Evolutionary conservation across 2,329 filamentous ascomycete species (phyloP), one percentile per base, ranked within the genome.

Genomic region (Neospermospora avenae): DNA sequence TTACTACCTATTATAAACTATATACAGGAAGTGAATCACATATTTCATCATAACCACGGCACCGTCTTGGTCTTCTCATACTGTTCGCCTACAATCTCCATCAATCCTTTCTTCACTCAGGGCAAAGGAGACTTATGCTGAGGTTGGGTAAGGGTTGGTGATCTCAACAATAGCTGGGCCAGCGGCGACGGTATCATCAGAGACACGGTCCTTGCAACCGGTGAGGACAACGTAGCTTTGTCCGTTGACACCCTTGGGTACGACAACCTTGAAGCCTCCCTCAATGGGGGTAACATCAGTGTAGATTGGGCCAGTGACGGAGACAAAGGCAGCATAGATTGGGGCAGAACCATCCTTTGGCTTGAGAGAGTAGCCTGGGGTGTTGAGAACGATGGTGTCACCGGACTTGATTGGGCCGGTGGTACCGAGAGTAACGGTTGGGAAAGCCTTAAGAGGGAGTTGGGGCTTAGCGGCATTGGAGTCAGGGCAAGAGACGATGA

Each of bases 371-470:
- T 69, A 71, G 39, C 59, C 65, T 41, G 63, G 67, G 41, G 67
- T 70, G 63, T 72, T 64, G 7, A 71, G 57, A 18, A 63, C 67
- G 37, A 72, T 64, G 13, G 59, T 64, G 37, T 62, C 62, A 25
- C 61, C 65, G 31, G 60, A 60, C 57, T 65, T 62, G 57, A 66
- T 69, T n/a, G 55, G 49, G 4, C 52, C 51, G 1, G 44, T 57
- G 4, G 70, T 66, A 7, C 65, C 66, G 16, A 73, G 63, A 18
- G 69, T 64, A 3, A 87, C 73, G 13, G 71, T 63, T 2, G 84
- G 83, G 75, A 87, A 87, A 0, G 83, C 80, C 73, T 81, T 83
- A 69, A 89, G 79, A 1, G 84, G 83, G 1, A 88, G 76, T 41
- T 58, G 52, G 8, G 57, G 48, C 42, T 56, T 58, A 2, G 73